A percentile compares a stretch with the other conserved stretches of the same genome.
Conservation (phyloP, 192 early-diverging fungal species). For the Spizellomyces sp. region DNA sequence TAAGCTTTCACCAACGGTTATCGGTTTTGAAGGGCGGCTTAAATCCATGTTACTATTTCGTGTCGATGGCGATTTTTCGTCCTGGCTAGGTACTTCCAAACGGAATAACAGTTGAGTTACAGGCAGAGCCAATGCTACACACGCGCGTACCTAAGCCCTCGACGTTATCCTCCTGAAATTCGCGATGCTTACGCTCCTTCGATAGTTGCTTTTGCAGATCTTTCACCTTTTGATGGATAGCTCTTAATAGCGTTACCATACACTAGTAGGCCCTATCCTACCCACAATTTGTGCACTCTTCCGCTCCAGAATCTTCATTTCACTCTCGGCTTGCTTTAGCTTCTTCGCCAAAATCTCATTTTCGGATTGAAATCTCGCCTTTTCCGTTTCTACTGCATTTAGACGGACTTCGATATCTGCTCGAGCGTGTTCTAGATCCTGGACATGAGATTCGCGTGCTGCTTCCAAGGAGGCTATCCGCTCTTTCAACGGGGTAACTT, state of each 20-base stretch:
- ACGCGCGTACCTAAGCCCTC: neutral
- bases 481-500: constrained; percentile 22
- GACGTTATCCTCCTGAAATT: constrained; percentile 1
- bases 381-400: constrained; percentile 16
- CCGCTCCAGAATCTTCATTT: constrained; percentile 45
- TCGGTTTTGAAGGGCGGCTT: constrained; percentile 1
- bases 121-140: too few species aligned
- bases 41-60: constrained; percentile 20
- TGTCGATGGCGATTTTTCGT: constrained; percentile 14
- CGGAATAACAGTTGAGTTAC: too few species aligned
- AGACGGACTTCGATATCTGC: constrained; percentile 11
- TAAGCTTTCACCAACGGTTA: constrained; percentile 4
- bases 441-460: constrained; percentile 12
- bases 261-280: neutral
- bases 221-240: constrained; percentile 40
- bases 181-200: constrained; percentile 46
- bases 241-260: too few species aligned
- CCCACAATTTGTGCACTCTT: constrained; percentile 51
- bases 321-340: constrained; percentile 42
- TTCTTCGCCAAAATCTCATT: constrained; percentile 37
- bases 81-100: neutral
- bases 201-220: constrained; percentile 60
- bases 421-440: constrained; percentile 2
- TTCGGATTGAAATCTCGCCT: constrained; percentile 31
- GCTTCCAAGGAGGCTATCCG: constrained; percentile 32